Evolutionary conservation across 176 grass and related monocot species (phyloP), one percentile per base, ranked within the genome.

Genomic region (Eragrostis curvula): DNA sequence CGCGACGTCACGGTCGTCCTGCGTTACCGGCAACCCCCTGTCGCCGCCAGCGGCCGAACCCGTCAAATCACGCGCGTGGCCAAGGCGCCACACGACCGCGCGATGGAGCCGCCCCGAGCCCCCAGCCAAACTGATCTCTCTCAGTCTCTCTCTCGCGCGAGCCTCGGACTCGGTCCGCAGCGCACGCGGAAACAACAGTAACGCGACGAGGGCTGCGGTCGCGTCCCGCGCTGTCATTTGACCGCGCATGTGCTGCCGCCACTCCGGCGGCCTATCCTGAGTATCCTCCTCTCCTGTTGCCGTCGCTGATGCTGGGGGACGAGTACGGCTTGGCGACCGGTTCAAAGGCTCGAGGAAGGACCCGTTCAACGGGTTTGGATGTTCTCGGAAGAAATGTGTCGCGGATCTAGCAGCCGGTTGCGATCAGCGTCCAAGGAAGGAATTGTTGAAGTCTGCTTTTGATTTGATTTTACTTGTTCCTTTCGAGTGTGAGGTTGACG

Each of bases 361-460:
- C 83, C 66, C 58, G 42, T 86, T 90, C 88, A 86, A 90, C 71
- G 61, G 60, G 3, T 44, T 36, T 69, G 71, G 55, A 57, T 25
- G 46, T 57, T 79, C 68, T 17, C 3, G 25, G 47, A 50, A 21
- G 47, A 32, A 46, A 24, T 47, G 50, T 76, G 73, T 42, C 14
- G 75, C 61, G 76, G 40, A n/a, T 74, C 58, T 66, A 39, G 60
- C 69, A 29, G 77, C 59, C 74, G 28, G 68, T 71, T 64, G 79
- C 85, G 10, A 77, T 87, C 79, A 60, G 21, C 69, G 44, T 57
- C 12, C 66, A 71, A 20, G 16, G 47, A 83, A 46, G 40, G 85
- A 57, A 59, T 21, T 27, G 29, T 45, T 39, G 45, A 40, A 8
- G 11, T 29, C 72, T 12, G 21, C 53, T 65, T 63, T 74, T 73